Evolutionary conservation across 1,284 basidiomycete genomes (phyloP).

Genomic region (Hemileia vastatrix): DNA sequence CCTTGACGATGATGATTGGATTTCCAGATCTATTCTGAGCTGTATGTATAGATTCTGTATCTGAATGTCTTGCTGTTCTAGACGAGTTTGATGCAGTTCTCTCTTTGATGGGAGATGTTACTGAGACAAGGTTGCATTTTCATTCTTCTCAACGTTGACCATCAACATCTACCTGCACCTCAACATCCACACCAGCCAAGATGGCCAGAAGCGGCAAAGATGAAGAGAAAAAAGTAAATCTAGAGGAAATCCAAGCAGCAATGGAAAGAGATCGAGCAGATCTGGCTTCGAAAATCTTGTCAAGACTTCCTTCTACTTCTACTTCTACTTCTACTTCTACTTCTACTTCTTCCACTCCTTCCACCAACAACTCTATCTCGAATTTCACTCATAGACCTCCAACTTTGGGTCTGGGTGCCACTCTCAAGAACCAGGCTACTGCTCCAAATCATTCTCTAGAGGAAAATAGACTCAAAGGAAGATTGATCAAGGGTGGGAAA

Average conservation of each 20-base stretch:
- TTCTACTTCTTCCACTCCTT: not conserved
- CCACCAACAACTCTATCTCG: not conserved
- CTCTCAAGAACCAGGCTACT: not conserved
- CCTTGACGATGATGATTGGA: no score
- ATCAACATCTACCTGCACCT: no score
- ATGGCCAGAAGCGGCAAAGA: no score
- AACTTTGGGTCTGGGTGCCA: not conserved
- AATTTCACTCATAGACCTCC: not conserved
- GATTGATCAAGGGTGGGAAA: not conserved
- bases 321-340: not conserved
- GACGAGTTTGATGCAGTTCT: no score
- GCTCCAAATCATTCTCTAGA: not conserved
- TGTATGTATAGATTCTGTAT: no score
- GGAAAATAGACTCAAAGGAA: not conserved
- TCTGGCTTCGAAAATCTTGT: not conserved
- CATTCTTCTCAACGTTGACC: no score
- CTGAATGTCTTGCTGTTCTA: no score
- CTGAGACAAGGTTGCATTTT: no score
- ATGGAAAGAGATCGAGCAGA: not conserved
- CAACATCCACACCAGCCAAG: no score
- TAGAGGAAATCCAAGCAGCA: not conserved
- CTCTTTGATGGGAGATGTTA: no score
- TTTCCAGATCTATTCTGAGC: no score
- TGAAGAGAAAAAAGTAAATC: not conserved
- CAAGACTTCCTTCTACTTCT: not conserved